Conservation (phyloP, 163 green algal genomes). For the Chlorella variabilis region DNA sequence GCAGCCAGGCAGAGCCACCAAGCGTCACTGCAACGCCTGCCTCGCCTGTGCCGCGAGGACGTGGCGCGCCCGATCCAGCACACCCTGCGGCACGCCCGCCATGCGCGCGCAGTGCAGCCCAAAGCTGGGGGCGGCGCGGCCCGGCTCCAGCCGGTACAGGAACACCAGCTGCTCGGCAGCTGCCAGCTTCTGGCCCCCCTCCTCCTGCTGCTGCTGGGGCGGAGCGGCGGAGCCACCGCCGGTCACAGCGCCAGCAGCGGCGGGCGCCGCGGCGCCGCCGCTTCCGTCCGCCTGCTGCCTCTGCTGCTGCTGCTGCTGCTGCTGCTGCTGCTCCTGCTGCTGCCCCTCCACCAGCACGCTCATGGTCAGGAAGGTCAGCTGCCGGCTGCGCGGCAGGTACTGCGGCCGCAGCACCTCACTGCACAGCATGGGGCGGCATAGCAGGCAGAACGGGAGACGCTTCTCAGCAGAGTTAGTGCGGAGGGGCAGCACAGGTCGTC, state of each 20-base stretch:
- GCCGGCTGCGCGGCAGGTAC: constrained; percentile 56
- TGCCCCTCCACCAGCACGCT: constrained; percentile 54
- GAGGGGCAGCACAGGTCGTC: no score
- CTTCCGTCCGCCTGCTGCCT: background rate
- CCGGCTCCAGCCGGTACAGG: constrained; percentile 77
- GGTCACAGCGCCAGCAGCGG: no score
- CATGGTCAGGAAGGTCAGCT: constrained; percentile 80
- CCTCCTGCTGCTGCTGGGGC: background rate
- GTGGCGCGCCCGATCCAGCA: constrained; percentile 24
- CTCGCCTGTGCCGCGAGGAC: constrained; percentile 12
- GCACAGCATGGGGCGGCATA: background rate
- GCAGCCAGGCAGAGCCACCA: no score
- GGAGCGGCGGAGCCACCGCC: background rate
- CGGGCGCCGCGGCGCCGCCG: background rate
- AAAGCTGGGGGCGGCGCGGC: constrained; percentile 72
- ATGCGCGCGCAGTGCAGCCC: constrained; percentile 70
- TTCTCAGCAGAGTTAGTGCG: no score
- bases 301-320: background rate
- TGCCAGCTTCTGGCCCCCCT: background rate
- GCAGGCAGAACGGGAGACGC: background rate
- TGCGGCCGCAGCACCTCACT: constrained; percentile 71
- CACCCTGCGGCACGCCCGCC: constrained; percentile 54
- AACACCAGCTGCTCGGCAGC: constrained; percentile 63
- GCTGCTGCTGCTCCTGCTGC: background rate
- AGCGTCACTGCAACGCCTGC: no score